A percentile compares a stretch with the other conserved stretches of the same genome.
phyloP scores from a whole-genome alignment of 345 rosid genomes.

The Citrus glauca region DNA sequence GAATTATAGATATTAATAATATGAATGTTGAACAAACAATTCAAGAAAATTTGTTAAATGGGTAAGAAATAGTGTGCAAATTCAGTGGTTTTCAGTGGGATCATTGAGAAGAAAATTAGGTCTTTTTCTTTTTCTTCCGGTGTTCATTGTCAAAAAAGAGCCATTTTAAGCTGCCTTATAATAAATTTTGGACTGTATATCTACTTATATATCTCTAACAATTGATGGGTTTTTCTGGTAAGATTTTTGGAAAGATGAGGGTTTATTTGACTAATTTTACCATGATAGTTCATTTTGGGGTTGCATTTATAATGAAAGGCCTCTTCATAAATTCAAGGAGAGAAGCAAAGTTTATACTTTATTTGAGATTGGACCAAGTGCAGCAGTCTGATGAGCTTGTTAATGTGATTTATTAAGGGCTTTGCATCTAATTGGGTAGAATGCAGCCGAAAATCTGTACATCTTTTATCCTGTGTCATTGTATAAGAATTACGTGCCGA shows the following conservation, averaged over 20 bases:
- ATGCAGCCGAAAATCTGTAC: neutral
- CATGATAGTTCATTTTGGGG: neutral
- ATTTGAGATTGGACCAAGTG: conserved; percentile 3
- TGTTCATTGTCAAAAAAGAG: neutral
- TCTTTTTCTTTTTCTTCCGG: neutral
- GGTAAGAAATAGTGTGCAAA: neutral
- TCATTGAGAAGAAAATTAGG: neutral
- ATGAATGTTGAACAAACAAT: neutral
- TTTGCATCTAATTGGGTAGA: neutral
- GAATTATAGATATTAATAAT: too few species aligned
- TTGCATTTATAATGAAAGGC: neutral
- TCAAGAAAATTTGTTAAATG: neutral
- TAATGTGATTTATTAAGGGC: neutral
- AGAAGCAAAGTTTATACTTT: neutral
- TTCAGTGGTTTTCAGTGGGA: neutral
- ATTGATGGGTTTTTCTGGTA: neutral
- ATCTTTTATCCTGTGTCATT: neutral
- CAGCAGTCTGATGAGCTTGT: neutral
- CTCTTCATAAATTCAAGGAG: neutral
- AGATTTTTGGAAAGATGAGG: neutral
- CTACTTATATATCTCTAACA: neutral
- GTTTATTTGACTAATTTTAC: too few species aligned
- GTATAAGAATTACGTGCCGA: neutral
- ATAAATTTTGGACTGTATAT: neutral
- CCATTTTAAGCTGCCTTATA: neutral